A percentile compares a stretch with the other conserved stretches of the same genome.
These are phyloP conservation scores for Olyra latifolia DNA, from an alignment of 176 grass and related monocot genomes.

Conservation along the genomic window DNA sequence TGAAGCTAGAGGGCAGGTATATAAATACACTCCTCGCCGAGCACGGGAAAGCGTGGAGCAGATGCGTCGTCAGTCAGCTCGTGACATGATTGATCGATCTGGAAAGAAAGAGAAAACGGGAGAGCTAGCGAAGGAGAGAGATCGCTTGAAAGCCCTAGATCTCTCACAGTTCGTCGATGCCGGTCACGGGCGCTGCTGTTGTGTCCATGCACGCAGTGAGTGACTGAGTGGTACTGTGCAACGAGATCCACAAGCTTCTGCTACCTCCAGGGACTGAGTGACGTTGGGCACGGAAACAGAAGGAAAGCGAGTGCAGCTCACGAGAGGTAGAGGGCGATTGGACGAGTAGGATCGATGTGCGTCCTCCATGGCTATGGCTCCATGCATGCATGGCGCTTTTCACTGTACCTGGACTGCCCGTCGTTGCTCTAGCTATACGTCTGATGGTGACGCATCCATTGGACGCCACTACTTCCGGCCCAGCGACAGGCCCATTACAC, in stretches of 20 bases:
- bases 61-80: constrained; percentile 18
- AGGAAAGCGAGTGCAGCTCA: too few relatives aligned
- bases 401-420: too few relatives aligned
- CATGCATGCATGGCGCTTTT: too few relatives aligned
- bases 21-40: not conserved
- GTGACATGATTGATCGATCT: constrained; percentile 49
- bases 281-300: too few relatives aligned
- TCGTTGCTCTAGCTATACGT: too few relatives aligned
- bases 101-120: not conserved
- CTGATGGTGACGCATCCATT: too few relatives aligned
- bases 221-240: not conserved
- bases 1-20: not conserved
- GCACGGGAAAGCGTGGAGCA: constrained; percentile 29
- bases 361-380: too few relatives aligned
- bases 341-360: too few relatives aligned
- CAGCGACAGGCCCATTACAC: too few relatives aligned
- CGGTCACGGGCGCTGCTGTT: constrained; percentile 32
- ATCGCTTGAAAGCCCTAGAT: constrained; percentile 46
- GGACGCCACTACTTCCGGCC: too few relatives aligned
- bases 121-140: not conserved
- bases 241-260: constrained; percentile 31
- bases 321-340: too few relatives aligned
- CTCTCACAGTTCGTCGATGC: constrained; percentile 22
- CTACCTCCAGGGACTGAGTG: not conserved
- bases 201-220: not conserved